Conservation (phyloP, 2,329 filamentous ascomycete genomes). For the Pyrenophora graminea region DNA sequence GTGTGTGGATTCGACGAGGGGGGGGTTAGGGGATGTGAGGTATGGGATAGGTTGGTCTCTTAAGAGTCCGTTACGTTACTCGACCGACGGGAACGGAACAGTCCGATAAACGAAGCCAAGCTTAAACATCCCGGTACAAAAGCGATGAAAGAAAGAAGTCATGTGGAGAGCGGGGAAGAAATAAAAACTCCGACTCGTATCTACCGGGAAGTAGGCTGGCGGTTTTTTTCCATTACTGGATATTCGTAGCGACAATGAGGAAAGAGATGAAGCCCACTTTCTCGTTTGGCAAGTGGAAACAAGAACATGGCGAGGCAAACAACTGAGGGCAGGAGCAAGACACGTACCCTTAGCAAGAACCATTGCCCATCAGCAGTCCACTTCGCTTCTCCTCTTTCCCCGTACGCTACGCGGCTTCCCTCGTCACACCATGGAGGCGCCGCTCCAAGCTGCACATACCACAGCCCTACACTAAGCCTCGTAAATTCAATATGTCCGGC, state of each 20-base stretch:
- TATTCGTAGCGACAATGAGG: too few relatives aligned
- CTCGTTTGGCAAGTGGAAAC: not conserved
- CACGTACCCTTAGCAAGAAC: constrained; percentile 12
- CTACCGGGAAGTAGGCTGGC: too few relatives aligned
- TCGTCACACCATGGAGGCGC: constrained; percentile 21
- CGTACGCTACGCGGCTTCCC: constrained; percentile 20
- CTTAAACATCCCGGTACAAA: not conserved
- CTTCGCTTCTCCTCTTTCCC: constrained; percentile 32
- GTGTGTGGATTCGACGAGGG: not conserved
- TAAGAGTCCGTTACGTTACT: not conserved
- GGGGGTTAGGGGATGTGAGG: not conserved
- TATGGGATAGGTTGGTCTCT: constrained; percentile 10
- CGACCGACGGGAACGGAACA: too few relatives aligned
- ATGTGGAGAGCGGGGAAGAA: too few relatives aligned
- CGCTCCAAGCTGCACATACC: constrained; percentile 16
- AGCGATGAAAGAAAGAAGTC: not conserved
- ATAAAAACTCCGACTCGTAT: too few relatives aligned
- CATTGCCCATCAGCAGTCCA: constrained; percentile 12
- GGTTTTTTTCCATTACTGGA: too few relatives aligned
- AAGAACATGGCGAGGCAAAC: not conserved
- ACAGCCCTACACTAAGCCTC: constrained; percentile 12
- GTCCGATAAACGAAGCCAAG: not conserved
- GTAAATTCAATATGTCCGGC: constrained; percentile 7
- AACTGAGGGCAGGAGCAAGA: not conserved
- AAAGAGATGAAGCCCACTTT: too few relatives aligned